Conservation (phyloP, 1,284 basidiomycete species). For the Irpex sp. region DNA sequence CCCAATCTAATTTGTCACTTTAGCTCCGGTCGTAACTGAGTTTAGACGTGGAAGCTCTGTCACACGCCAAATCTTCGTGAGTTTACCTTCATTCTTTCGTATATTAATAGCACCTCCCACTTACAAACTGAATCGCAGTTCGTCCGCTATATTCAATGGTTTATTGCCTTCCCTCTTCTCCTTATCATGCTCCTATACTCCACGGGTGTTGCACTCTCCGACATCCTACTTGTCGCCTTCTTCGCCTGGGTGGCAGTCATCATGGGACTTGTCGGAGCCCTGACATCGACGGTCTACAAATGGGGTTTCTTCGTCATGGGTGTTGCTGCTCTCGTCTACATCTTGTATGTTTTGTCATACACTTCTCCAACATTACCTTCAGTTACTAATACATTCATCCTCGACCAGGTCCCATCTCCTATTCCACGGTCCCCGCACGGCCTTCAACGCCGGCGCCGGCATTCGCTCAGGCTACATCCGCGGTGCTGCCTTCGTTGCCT, state of each 20-base stretch:
- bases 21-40: constrained; percentile 8
- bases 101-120: neutral
- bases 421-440: constrained; percentile 1
- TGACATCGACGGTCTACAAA: constrained; percentile 4
- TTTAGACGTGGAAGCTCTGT: constrained; percentile 4
- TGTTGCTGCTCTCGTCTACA: constrained; percentile 1
- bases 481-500: constrained; percentile 1
- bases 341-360: neutral
- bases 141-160: constrained; percentile 10
- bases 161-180: constrained; percentile 7
- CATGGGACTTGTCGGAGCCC: constrained; percentile 6
- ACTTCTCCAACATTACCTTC: neutral
- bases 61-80: constrained; percentile 9
- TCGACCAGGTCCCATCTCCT: constrained; percentile 1
- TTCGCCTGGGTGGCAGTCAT: constrained; percentile 7
- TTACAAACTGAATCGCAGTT: neutral
- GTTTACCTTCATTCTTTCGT: neutral
- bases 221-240: constrained; percentile 7
- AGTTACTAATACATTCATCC: neutral
- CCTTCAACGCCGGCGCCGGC: constrained; percentile 5
- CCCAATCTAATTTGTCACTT: neutral
- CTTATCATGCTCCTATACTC: constrained; percentile 4
- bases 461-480: constrained; percentile 5
- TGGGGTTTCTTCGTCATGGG: constrained; percentile 8
- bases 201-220: constrained; percentile 2